phyloP scores from a whole-genome alignment of 305 asterid species.

The Ruellia speciosa region DNA sequence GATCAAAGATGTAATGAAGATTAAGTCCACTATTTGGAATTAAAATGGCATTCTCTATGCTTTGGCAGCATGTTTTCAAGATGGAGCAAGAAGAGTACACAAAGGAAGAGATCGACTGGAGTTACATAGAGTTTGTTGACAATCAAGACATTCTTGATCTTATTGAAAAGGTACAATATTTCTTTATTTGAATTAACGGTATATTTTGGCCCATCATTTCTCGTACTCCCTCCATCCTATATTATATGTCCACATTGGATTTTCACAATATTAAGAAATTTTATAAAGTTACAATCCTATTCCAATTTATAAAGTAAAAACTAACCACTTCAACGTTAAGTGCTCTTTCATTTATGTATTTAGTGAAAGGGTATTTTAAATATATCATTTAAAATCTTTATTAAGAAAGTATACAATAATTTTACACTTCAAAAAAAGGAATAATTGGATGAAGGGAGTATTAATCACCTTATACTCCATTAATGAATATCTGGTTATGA shows the following conservation, averaged over 20 bases:
- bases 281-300: no score
- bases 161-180: slow-evolving; percentile 59
- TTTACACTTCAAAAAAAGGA: no score
- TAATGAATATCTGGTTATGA: no score
- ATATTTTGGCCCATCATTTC: not conserved
- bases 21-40: slow-evolving; percentile 9
- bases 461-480: no score
- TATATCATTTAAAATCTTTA: no score
- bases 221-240: not conserved
- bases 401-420: no score
- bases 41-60: slow-evolving; percentile 4
- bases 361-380: no score
- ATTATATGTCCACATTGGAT: not conserved
- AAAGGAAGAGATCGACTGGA: slow-evolving; percentile 85
- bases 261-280: no score
- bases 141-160: slow-evolving; percentile 89
- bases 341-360: no score
- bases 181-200: slow-evolving; percentile 1
- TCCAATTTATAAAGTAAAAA: no score
- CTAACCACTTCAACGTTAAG: no score
- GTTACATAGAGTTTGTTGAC: slow-evolving; percentile 75
- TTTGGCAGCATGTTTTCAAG: slow-evolving; percentile 74
- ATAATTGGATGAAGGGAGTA: no score
- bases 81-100: slow-evolving; percentile 91
- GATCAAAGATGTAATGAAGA: not conserved